These are phyloP conservation scores for Omphalotus olearius DNA, from an alignment of 1,284 basidiomycete species.

Conservation along the genomic window DNA sequence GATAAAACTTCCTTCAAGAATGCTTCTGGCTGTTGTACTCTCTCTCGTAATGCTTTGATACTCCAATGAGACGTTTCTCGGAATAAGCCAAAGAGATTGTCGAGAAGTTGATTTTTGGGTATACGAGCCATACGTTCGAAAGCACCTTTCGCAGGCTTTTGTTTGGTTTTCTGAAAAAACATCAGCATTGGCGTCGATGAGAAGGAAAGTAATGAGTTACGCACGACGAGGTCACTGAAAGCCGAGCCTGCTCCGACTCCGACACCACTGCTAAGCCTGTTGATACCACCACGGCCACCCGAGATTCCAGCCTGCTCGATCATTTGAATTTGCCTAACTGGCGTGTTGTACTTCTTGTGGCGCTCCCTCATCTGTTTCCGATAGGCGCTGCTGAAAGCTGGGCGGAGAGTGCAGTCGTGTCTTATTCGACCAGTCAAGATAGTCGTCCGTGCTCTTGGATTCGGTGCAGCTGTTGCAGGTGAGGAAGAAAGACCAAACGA, in stretches of 20 bases:
- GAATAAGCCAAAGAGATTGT: conserved; percentile 81
- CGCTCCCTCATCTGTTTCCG: conserved; percentile 61
- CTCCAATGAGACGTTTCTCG: conserved; percentile 80
- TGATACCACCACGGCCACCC: conserved; percentile 64
- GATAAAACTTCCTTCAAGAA: conserved; percentile 87
- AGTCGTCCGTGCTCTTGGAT: conserved; percentile 62
- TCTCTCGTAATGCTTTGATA: conserved; percentile 75
- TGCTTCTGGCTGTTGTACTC: conserved; percentile 86
- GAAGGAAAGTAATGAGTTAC: conserved; percentile 22
- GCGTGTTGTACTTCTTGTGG: conserved; percentile 57
- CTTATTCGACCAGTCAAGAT: conserved; percentile 72
- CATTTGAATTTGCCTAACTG: conserved; percentile 51
- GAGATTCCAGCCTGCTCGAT: conserved; percentile 56
- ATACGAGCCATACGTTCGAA: conserved; percentile 89
- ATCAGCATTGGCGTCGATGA: conserved; percentile 1
- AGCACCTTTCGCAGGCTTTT: conserved; percentile 59
- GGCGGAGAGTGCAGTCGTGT: conserved; percentile 69
- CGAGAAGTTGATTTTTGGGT: conserved; percentile 85
- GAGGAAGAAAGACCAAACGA: conserved; percentile 34
- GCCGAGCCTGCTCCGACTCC: conserved; percentile 38
- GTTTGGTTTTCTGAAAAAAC: conserved; percentile 50
- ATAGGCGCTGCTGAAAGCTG: conserved; percentile 60
- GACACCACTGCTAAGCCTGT: conserved; percentile 56
- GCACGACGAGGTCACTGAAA: conserved; percentile 60
- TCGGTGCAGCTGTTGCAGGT: conserved; percentile 28